Evolutionary conservation across 441 rosid genomes (phyloP), one percentile per base, ranked within the genome.

Genomic region (Arabidopsis lyrata): DNA sequence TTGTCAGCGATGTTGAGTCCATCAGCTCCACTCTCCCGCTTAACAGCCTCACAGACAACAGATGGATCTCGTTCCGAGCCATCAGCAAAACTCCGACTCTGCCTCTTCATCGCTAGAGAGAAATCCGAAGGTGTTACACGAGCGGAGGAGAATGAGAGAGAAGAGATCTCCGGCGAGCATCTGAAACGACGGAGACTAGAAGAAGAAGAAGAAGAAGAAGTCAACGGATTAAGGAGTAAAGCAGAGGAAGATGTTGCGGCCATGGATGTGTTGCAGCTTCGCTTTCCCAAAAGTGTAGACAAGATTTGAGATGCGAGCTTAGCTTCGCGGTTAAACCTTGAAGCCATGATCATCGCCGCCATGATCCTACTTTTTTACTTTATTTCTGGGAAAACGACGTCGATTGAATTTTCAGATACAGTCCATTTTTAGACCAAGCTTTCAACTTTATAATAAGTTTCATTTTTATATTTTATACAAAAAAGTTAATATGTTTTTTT

Each of bases 1-100:
- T 90, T 88, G 0, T 86, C 91, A 22, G 97, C 97, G 77, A 90
- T 86, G 82, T 94, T 91, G 81, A 90, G 95, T 15, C 88, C 88
- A 66, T 86, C 90, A 49, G 76, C 77, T 52, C 90, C 84, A 57
- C 0, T 47, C 66, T 62, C 70, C 24, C 72, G 72, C 63, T 63
- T 70, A 32, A 36, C 59, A n/a, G 96, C 90, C 72, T 84, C 88
- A 77, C 91, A 90, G 9, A 81, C 88, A 68, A 87, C 75, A 20
- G 86, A 81, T n/a, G 73, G 65, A 24, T 80, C 78, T 45, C 77
- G 57, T 38, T 47, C 20, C 16, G 81, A 73, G 24, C 52, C 60
- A 73, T 70, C 77, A 29, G 68, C 76, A 52, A 14, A 63, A 29
- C 58, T 68, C 32, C 54, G 66, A 70, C 27, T 60, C 56, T 58